Conservation (phyloP, 805 yeast species). For the Pichia ethanolica region DNA sequence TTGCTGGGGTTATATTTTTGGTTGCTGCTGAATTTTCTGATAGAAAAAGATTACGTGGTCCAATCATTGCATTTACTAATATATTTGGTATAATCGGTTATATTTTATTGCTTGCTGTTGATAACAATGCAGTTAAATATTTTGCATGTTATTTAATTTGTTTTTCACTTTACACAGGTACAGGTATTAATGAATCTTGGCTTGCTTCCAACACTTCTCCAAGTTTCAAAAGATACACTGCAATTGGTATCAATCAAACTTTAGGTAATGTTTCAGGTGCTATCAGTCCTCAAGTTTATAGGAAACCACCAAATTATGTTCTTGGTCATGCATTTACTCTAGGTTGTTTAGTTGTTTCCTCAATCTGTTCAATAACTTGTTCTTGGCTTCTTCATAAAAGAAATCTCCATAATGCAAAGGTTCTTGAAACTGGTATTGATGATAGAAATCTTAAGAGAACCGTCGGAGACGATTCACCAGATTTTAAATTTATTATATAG, state of each 20-base stretch:
- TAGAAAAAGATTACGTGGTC: slow-evolving; percentile 1
- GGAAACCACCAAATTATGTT: slow-evolving; percentile 29
- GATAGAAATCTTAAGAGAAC: slow-evolving; percentile 1
- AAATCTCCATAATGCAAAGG: slow-evolving; percentile 1
- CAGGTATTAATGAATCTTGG: slow-evolving; percentile 38
- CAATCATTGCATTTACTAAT: slow-evolving; percentile 3
- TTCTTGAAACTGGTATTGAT: slow-evolving; percentile 3
- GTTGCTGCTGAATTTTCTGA: slow-evolving; percentile 2
- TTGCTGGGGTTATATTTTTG: slow-evolving; percentile 2
- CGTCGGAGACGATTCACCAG: slow-evolving; percentile 4
- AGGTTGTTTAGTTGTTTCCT: slow-evolving; percentile 18
- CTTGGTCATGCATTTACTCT: slow-evolving; percentile 35
- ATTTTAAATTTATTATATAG: slow-evolving; percentile 1
- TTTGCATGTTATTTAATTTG: slow-evolving; percentile 13
- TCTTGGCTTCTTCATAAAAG: background rate
- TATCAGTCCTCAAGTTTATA: slow-evolving; percentile 37
- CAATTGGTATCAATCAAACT: slow-evolving; percentile 36
- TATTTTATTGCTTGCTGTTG: background rate
- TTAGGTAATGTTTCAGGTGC: slow-evolving; percentile 41
- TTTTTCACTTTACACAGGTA: slow-evolving; percentile 22
- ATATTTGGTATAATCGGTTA: slow-evolving; percentile 5
- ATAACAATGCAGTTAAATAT: slow-evolving; percentile 1
- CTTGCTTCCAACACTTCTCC: slow-evolving; percentile 36
- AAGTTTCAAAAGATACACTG: slow-evolving; percentile 35
- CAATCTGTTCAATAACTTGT: background rate